Conservation (phyloP, 371 early-diverging fungal genomes). For the Mortierella sp. region DNA sequence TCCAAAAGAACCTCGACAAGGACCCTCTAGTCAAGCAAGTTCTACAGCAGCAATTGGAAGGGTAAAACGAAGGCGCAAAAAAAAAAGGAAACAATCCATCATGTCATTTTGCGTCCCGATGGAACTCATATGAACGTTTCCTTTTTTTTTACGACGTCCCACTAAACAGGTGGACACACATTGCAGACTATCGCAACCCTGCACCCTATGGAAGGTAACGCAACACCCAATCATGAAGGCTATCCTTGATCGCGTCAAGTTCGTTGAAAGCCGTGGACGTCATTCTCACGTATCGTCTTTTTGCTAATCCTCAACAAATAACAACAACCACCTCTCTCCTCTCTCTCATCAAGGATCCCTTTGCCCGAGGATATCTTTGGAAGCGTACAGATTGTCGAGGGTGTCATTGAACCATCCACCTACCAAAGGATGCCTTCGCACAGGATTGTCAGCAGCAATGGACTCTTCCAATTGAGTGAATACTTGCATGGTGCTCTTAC, state of each 20-base stretch:
- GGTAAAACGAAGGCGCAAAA: too few relatives aligned
- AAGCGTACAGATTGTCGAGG: slow-evolving; percentile 67
- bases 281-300: too few relatives aligned
- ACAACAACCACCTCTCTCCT: too few relatives aligned
- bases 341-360: slow-evolving; percentile 59
- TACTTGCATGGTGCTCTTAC: slow-evolving; percentile 38
- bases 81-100: too few relatives aligned
- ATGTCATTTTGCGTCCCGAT: too few relatives aligned
- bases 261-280: too few relatives aligned
- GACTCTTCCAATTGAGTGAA: slow-evolving; percentile 75
- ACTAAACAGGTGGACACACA: slow-evolving; percentile 51
- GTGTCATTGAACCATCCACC: slow-evolving; percentile 61
- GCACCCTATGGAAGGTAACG: slow-evolving; percentile 53
- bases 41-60: too few relatives aligned
- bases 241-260: too few relatives aligned
- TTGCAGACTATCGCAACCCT: slow-evolving; percentile 48
- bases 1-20: slow-evolving; percentile 25
- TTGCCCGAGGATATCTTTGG: slow-evolving; percentile 88
- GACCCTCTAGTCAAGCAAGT: slow-evolving; percentile 45
- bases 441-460: slow-evolving; percentile 74
- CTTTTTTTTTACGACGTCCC: slow-evolving; percentile 1
- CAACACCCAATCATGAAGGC: too few relatives aligned
- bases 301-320: too few relatives aligned
- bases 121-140: too few relatives aligned
- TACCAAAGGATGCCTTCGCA: slow-evolving; percentile 87